A percentile compares a stretch with the other conserved stretches of the same genome.
Evolutionary conservation across 495 filamentous ascomycete species (phyloP).

Genomic region (Darksidea phi): DNA sequence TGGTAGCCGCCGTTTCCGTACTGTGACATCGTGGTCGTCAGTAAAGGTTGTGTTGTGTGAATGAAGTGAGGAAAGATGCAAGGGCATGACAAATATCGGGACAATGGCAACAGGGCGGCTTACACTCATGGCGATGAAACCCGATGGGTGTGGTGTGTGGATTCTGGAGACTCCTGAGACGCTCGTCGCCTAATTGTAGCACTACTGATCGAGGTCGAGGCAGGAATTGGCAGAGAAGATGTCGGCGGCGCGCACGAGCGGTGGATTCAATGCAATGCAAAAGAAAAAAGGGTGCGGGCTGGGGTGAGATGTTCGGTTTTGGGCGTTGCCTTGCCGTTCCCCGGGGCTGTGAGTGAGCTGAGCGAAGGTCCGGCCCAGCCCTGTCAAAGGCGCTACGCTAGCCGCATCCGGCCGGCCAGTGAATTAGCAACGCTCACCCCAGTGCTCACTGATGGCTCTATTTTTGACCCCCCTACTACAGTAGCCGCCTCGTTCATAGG

Average conservation of each 20-base stretch:
- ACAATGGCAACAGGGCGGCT: constrained; percentile 13
- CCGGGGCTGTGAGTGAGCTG: too few relatives aligned
- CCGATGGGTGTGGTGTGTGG: constrained; percentile 28
- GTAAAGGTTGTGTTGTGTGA: constrained; percentile 9
- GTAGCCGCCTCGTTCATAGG: too few relatives aligned
- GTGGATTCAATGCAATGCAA: constrained; percentile 17
- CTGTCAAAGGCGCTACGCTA: too few relatives aligned
- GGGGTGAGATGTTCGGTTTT: background rate
- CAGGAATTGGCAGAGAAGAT: background rate
- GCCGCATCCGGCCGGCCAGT: background rate
- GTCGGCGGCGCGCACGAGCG: constrained; percentile 2
- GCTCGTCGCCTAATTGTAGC: constrained; percentile 6
- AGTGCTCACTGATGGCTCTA: background rate
- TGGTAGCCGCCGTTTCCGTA: constrained; percentile 36
- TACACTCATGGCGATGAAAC: constrained; percentile 41
- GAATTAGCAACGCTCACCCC: background rate
- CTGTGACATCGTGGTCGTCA: constrained; percentile 30
- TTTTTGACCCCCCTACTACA: too few relatives aligned
- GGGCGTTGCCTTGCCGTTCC: constrained; percentile 3
- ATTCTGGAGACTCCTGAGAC: constrained; percentile 34
- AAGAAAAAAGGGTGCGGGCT: constrained; percentile 1
- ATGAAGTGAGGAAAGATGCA: background rate
- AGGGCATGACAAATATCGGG: background rate
- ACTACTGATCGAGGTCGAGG: background rate
- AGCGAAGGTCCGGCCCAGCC: too few relatives aligned